These are phyloP conservation scores for Oryza australiensis DNA, from an alignment of 176 grass and related monocot species.

Conservation along the genomic window DNA sequence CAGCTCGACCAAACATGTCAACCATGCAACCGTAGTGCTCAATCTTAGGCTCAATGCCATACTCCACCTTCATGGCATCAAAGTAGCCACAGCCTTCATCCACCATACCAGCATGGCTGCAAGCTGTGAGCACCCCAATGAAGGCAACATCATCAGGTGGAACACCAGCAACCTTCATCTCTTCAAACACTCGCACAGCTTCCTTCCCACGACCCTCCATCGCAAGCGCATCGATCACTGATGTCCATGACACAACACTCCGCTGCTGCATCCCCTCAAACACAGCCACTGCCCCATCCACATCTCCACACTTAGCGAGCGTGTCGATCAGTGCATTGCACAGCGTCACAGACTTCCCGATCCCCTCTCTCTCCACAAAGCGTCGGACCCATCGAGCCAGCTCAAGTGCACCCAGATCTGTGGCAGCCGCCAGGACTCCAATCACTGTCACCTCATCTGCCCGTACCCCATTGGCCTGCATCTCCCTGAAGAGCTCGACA, in stretches of 20 bases:
- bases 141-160: constrained; percentile 61
- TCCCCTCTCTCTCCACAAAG: constrained; percentile 47
- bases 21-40: constrained; percentile 80
- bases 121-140: constrained; percentile 70
- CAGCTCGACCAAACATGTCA: constrained; percentile 67
- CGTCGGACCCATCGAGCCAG: constrained; percentile 54
- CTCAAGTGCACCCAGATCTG: constrained; percentile 70
- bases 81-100: constrained; percentile 59
- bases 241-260: constrained; percentile 64
- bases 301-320: constrained; percentile 66
- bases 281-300: constrained; percentile 47
- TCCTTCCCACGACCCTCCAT: constrained; percentile 68
- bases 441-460: constrained; percentile 57
- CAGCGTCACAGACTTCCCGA: constrained; percentile 37
- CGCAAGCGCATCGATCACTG: constrained; percentile 68
- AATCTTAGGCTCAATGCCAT: constrained; percentile 62
- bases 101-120: constrained; percentile 65
- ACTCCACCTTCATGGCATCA: constrained; percentile 49
- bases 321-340: constrained; percentile 66
- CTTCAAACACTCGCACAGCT: constrained; percentile 49
- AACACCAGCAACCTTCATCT: constrained; percentile 47
- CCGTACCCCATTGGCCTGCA: constrained; percentile 47
- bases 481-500: constrained; percentile 53
- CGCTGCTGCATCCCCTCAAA: constrained; percentile 55
- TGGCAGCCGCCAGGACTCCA: constrained; percentile 47